Evolutionary conservation across 1,284 basidiomycete genomes (phyloP).

Genomic region (Acaromyces ingoldii): DNA sequence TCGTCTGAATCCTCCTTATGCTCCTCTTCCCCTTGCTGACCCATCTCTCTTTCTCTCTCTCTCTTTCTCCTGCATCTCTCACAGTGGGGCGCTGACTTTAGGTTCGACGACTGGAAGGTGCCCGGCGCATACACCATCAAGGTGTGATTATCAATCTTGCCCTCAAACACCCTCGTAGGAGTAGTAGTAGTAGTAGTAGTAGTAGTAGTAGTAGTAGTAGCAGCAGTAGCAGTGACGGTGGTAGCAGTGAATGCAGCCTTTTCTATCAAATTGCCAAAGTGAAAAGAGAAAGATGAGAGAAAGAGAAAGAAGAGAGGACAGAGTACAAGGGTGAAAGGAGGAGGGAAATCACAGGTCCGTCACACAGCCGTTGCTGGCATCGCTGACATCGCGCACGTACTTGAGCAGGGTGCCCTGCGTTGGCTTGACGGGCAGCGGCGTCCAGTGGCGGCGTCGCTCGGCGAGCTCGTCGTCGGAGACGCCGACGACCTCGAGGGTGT

Average conservation of each 20-base stretch:
- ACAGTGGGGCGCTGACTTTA: constrained; percentile 30
- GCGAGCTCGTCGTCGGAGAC: constrained; percentile 69
- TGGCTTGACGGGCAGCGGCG: constrained; percentile 76
- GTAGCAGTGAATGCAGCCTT: no score
- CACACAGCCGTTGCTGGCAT: constrained; percentile 81
- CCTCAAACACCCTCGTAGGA: no score
- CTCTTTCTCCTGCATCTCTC: background rate
- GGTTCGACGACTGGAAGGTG: constrained; percentile 1
- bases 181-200: no score
- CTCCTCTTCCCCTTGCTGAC: background rate
- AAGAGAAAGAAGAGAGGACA: no score
- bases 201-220: no score
- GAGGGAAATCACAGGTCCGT: constrained; percentile 68
- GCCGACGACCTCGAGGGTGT: constrained; percentile 66
- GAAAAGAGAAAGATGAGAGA: no score
- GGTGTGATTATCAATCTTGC: no score
- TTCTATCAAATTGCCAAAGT: no score
- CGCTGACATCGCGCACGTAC: constrained; percentile 53
- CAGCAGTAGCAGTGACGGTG: no score
- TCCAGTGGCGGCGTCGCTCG: constrained; percentile 65
- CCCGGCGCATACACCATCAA: no score
- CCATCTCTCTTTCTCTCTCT: background rate
- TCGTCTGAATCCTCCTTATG: background rate
- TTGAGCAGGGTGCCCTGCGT: constrained; percentile 59
- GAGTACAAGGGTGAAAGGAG: no score